A percentile compares a stretch with the other conserved stretches of the same genome.
Conservation (phyloP, 106 monocot genomes). For the Posidonia australis region DNA sequence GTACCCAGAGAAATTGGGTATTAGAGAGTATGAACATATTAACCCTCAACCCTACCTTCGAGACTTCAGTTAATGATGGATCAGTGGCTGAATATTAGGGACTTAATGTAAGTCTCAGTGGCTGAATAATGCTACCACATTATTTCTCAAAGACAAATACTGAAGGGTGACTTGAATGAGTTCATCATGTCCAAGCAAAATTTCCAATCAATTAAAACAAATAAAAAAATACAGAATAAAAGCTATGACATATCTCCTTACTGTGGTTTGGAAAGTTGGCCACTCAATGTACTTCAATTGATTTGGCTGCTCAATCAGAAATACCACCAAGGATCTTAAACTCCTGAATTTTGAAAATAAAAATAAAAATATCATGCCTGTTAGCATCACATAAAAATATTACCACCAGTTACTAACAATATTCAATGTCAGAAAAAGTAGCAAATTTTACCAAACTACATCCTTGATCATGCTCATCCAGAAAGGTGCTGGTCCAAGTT, state of each 20-base stretch:
- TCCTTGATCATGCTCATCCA: conserved; percentile 47
- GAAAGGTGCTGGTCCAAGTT: conserved; percentile 32
- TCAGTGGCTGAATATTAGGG: too few relatives aligned
- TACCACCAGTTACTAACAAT: too few relatives aligned
- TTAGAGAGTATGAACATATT: too few relatives aligned
- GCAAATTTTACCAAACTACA: conserved; percentile 25
- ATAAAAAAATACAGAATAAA: background rate
- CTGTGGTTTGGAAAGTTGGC: conserved; percentile 78
- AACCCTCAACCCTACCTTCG: too few relatives aligned
- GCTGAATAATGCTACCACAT: too few relatives aligned
- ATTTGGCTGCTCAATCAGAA: conserved; percentile 81
- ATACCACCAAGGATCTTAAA: conserved; percentile 38
- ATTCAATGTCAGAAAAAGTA: background rate
- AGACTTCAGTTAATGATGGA: too few relatives aligned
- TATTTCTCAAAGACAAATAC: too few relatives aligned
- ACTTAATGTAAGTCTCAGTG: too few relatives aligned
- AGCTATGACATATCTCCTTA: background rate
- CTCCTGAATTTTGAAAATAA: conserved; percentile 23
- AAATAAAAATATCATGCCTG: background rate
- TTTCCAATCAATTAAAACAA: background rate
- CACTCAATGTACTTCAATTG: conserved; percentile 90
- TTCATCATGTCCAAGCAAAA: too few relatives aligned
- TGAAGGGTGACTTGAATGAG: too few relatives aligned
- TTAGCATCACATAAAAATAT: background rate
- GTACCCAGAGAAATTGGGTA: too few relatives aligned